Percentiles rank a stretch among this genome's conserved stretches.
Conservation (phyloP, 768 basidiomycete genomes). For the Hypholoma fasciculare region DNA sequence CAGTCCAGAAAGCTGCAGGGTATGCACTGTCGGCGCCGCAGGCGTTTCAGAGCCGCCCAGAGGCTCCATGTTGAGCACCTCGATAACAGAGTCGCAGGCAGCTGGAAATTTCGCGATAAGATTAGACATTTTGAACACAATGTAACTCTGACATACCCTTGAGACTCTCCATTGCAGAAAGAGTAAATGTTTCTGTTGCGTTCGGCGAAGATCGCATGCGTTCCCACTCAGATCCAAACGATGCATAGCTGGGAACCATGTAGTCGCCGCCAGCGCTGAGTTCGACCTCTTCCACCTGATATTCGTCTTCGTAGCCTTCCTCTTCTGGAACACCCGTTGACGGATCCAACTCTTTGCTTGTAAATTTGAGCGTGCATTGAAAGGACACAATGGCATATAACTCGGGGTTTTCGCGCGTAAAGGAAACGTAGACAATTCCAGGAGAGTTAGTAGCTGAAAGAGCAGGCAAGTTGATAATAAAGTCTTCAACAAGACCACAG, state of each 20-base stretch:
- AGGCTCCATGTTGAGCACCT: constrained; percentile 96
- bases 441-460: constrained; percentile 72
- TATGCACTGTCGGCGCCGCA: constrained; percentile 84
- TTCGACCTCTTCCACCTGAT: constrained; percentile 95
- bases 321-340: constrained; percentile 94
- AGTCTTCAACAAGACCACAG: constrained; percentile 82
- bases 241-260: constrained; percentile 91
- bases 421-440: constrained; percentile 91
- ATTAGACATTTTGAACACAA: constrained; percentile 2
- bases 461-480: constrained; percentile 83
- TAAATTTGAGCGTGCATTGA: constrained; percentile 88
- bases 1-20: constrained; percentile 89
- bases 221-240: constrained; percentile 96
- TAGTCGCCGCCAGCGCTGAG: constrained; percentile 92
- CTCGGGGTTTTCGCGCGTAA: constrained; percentile 78
- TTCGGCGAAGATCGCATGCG: constrained; percentile 77
- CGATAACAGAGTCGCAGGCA: constrained; percentile 94
- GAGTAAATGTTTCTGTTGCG: constrained; percentile 90
- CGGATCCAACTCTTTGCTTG: constrained; percentile 97
- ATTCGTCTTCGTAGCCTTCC: constrained; percentile 99
- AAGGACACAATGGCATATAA: constrained; percentile 84
- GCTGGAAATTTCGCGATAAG: constrained; percentile 46
- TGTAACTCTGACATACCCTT: constrained; percentile 64
- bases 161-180: constrained; percentile 90
- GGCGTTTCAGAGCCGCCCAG: constrained; percentile 89